A percentile compares a stretch with the other conserved stretches of the same genome.
Conservation (phyloP, 1,284 basidiomycete species). For the Moesziomyces aphidis region DNA sequence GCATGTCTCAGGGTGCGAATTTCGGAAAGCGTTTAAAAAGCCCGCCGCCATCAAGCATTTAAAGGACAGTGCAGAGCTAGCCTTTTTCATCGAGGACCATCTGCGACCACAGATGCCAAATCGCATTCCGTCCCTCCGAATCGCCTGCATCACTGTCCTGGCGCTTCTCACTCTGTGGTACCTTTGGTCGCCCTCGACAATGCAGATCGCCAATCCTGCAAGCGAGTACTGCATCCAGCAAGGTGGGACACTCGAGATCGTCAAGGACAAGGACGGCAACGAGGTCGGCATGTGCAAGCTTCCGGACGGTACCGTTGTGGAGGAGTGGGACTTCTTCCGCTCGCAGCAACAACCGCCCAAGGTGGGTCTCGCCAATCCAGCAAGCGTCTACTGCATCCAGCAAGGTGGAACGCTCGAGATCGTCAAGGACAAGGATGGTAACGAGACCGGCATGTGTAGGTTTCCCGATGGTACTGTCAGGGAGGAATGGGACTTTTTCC, state of each 20-base stretch:
- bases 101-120: background rate
- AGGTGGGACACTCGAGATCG: conserved; percentile 16
- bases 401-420: conserved; percentile 19
- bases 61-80: no score
- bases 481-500: no score
- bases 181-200: background rate
- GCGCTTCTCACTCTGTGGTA: background rate
- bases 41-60: no score
- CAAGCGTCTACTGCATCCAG: conserved; percentile 13
- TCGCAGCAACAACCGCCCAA: conserved; percentile 1
- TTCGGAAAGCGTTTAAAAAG: no score
- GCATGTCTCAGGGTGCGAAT: no score
- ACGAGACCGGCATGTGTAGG: conserved; percentile 12
- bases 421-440: conserved; percentile 14
- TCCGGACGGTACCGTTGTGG: conserved; percentile 11
- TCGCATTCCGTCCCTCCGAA: background rate
- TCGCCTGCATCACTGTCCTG: background rate
- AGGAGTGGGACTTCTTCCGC: conserved; percentile 20
- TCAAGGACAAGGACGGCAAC: conserved; percentile 16
- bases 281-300: conserved; percentile 13
- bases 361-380: conserved; percentile 4
- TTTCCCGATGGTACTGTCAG: conserved; percentile 11
- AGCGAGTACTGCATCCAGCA: conserved; percentile 17
- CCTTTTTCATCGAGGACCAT: no score
- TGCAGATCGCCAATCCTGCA: conserved; percentile 4